These are phyloP conservation scores for Apiospora kogelbergensis DNA, from an alignment of 2,329 filamentous ascomycete species.

Conservation along the genomic window DNA sequence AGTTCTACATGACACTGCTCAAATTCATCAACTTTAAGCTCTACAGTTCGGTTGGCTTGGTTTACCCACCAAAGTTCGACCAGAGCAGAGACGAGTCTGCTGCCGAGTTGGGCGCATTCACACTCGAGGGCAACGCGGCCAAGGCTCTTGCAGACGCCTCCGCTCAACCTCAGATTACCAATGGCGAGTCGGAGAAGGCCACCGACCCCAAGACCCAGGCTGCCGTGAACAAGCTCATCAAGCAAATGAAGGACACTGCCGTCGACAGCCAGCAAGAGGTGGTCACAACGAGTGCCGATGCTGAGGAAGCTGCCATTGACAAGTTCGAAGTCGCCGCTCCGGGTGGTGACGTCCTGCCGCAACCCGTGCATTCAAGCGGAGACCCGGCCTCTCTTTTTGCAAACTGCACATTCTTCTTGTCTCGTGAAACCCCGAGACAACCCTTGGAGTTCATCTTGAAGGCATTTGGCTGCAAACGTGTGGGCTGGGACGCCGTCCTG, in stretches of 20 bases:
- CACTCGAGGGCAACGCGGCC: constrained; percentile 73
- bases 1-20: constrained; percentile 96
- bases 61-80: constrained; percentile 96
- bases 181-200: constrained; percentile 50
- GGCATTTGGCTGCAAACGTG: constrained; percentile 91
- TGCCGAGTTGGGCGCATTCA: constrained; percentile 88
- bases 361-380: constrained; percentile 67
- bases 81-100: constrained; percentile 82
- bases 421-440: constrained; percentile 87
- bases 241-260: constrained; percentile 61
- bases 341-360: constrained; percentile 81
- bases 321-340: constrained; percentile 85
- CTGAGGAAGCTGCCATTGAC: constrained; percentile 68
- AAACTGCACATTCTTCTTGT: constrained; percentile 87
- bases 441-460: constrained; percentile 91
- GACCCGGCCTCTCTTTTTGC: constrained; percentile 78
- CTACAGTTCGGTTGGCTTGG: constrained; percentile 86
- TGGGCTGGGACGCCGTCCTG: constrained; percentile 90
- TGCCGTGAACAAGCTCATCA: constrained; percentile 67
- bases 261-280: constrained; percentile 42
- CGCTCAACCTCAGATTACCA: constrained; percentile 46
- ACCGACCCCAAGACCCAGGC: constrained; percentile 64
- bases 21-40: constrained; percentile 95
- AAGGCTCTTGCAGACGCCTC: constrained; percentile 52
- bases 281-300: constrained; percentile 43